These are phyloP conservation scores for Acanthamoeba castellanii DNA, from an alignment of 208 protist species.

Conservation along the genomic window DNA sequence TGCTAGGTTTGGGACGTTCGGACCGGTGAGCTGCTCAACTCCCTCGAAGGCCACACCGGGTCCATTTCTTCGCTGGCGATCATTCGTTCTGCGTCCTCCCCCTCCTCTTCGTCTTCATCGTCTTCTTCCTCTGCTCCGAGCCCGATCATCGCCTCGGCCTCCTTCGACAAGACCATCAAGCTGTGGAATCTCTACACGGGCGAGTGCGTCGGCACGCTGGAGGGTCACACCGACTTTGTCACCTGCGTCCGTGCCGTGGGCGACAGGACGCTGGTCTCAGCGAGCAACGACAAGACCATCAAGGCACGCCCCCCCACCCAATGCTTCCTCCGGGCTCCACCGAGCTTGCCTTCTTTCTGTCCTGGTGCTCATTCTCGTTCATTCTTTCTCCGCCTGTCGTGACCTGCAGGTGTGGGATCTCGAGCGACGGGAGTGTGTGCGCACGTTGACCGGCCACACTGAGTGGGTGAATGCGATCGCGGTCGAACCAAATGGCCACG, in stretches of 20 bases:
- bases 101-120: neutral
- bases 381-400: too few relatives aligned
- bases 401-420: constrained; percentile 27
- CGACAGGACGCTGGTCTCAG: constrained; percentile 36
- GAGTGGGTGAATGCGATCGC: constrained; percentile 50
- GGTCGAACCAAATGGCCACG: constrained; percentile 46
- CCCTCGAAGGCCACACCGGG: constrained; percentile 61
- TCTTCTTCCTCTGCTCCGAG: neutral
- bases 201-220: constrained; percentile 66
- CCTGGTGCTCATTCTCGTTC: too few relatives aligned
- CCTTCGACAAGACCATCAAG: constrained; percentile 70
- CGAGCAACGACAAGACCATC: constrained; percentile 74
- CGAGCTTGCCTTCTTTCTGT: neutral
- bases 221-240: constrained; percentile 71
- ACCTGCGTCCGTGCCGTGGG: constrained; percentile 57
- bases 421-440: constrained; percentile 25
- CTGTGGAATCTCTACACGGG: constrained; percentile 70
- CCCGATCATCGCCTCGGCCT: constrained; percentile 38
- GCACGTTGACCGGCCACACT: constrained; percentile 59
- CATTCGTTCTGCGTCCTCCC: neutral
- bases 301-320: neutral
- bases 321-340: too few relatives aligned
- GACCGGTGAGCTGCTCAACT: constrained; percentile 70
- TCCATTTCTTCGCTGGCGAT: constrained; percentile 63
- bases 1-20: constrained; percentile 54